A percentile compares a stretch with the other conserved stretches of the same genome.
phyloP scores from a whole-genome alignment of 2,329 filamentous ascomycete species.

The Fragosphaeria purpurea region DNA sequence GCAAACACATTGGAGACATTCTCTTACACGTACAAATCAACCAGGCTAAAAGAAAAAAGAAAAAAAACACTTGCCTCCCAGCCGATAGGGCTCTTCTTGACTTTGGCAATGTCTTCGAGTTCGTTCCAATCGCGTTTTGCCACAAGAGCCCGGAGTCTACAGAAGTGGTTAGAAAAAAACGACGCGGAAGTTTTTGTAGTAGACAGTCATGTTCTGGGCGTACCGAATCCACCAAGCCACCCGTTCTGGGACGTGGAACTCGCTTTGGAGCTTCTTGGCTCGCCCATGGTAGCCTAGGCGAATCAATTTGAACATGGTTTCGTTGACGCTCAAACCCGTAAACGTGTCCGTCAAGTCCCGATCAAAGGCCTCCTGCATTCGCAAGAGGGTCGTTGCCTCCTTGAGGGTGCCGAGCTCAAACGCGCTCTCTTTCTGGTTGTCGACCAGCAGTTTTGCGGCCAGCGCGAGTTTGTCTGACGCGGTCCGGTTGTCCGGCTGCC shows the following conservation, averaged over 20 bases:
- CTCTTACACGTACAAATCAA: not conserved
- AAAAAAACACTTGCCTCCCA: slow-evolving; percentile 65
- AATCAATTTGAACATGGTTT: slow-evolving; percentile 85
- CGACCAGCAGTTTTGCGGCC: slow-evolving; percentile 70
- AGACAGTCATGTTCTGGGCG: slow-evolving; percentile 12
- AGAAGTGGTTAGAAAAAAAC: not conserved
- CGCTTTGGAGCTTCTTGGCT: slow-evolving; percentile 76
- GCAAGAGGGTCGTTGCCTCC: slow-evolving; percentile 69
- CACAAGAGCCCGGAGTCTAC: slow-evolving; percentile 73
- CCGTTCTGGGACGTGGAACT: slow-evolving; percentile 90
- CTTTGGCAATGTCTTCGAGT: slow-evolving; percentile 72
- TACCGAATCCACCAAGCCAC: slow-evolving; percentile 75
- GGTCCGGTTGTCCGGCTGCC: slow-evolving; percentile 58
- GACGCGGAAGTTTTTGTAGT: not conserved
- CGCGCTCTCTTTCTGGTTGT: slow-evolving; percentile 64
- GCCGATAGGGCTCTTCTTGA: slow-evolving; percentile 81
- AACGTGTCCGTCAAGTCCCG: slow-evolving; percentile 71
- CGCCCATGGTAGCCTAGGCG: slow-evolving; percentile 71
- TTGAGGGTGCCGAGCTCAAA: slow-evolving; percentile 67
- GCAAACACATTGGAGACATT: not conserved
- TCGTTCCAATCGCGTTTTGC: slow-evolving; percentile 87
- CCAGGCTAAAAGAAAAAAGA: not conserved
- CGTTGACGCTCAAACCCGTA: slow-evolving; percentile 75
- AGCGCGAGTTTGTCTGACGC: slow-evolving; percentile 81
- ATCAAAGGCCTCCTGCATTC: slow-evolving; percentile 80